Evolutionary conservation across 768 basidiomycete species (phyloP).

Genomic region (Lactarius vividus): DNA sequence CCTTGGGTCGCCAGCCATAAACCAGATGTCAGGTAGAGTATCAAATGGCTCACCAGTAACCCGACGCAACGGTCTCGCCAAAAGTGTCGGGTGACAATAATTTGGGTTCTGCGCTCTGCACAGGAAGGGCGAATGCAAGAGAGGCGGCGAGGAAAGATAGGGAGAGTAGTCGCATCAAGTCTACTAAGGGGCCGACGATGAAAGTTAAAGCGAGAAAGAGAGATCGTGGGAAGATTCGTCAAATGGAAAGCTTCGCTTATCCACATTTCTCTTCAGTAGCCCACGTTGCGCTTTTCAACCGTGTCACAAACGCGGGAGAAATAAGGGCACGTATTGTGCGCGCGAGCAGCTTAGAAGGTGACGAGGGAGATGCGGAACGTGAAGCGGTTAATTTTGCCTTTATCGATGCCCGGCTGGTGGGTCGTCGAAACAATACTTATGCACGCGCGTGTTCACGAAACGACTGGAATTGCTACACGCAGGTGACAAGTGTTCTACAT

Average conservation of each 20-base stretch:
- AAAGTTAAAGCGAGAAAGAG: neutral
- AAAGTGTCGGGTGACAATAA: conserved; percentile 62
- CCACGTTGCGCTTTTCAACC: conserved; percentile 62
- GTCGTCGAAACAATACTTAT: neutral
- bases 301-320: conserved; percentile 59
- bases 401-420: conserved; percentile 78
- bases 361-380: conserved; percentile 63
- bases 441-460: neutral
- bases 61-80: conserved; percentile 46
- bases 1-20: conserved; percentile 35
- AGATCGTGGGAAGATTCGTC: conserved; percentile 22
- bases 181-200: neutral
- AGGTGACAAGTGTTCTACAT: conserved; percentile 83
- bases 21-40: neutral
- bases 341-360: conserved; percentile 60
- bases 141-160: conserved; percentile 23
- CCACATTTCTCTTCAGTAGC: conserved; percentile 51
- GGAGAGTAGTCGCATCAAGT: conserved; percentile 17
- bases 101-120: conserved; percentile 28
- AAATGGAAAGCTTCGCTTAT: conserved; percentile 57
- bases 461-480: conserved; percentile 19
- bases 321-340: conserved; percentile 66
- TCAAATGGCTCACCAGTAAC: conserved; percentile 55
- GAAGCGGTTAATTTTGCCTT: conserved; percentile 88
- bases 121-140: conserved; percentile 27